Base-by-base conservation (phyloP, 768 basidiomycete species). In the Myochromella boudieri region DNA sequence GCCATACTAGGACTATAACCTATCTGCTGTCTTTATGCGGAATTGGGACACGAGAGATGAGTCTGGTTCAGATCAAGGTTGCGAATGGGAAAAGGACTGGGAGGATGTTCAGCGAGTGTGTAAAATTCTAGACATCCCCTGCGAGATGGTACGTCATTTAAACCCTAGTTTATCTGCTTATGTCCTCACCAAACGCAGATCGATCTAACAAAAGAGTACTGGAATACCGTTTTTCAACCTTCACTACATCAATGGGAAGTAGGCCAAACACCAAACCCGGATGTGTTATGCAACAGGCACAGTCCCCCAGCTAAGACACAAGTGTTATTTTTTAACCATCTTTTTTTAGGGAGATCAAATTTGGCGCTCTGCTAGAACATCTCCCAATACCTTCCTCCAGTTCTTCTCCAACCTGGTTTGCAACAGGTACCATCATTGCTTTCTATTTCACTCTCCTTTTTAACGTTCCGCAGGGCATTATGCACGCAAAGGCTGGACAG, bases 11-110 rank as follows among this genome's bases (percentile, higher is more conserved):
- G 85, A 87, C 50, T 87, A 82, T 53, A 83, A 93, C 58, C 73
- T 95, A 1, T 87, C 87, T 31, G 91, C 91, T 9, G 78, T 97
- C 1, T 97, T 86, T 65, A 98, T 98, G 95, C 80, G 91, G 17
- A 97, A 98, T 49, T 98, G 95, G 95, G 89, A 92, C 56, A 87
- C 85, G 2, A 75, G 85, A 31, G 89, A 93, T 58, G 91, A 94
- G 66, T 81, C 75, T 20, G 85, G 80, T 14, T 77, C 82, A 0
- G 88, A 88, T 59, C 74, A 71, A n/a, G 87, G 89, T 3, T 98
- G 95, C 56, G 91, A 94, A 63, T 98, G 95, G 95, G 87, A 97
- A 67, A 86, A 83, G 49, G 95, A 97, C 58, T 97, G 89, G 88
- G 81, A 87, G 50, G 92, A 95, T 62, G 95, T 97, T 1, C 85